Percentiles rank a stretch among this genome's conserved stretches.
These are phyloP conservation scores for Craterostigma plantagineum DNA, from an alignment of 257 asterid genomes.

Conservation along the genomic window DNA sequence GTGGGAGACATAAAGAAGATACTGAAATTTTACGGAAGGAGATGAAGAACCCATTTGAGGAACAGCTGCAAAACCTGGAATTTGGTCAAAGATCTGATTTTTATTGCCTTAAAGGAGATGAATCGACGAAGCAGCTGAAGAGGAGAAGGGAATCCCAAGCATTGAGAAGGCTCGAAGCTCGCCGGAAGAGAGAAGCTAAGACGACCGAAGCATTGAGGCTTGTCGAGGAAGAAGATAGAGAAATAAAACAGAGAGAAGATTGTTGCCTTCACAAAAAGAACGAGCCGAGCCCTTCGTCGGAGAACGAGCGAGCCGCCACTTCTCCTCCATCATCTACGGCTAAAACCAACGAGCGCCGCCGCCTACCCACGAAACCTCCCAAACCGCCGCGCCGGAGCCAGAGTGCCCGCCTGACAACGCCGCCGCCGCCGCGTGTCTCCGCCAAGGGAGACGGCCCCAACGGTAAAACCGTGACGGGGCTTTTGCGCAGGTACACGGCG, in stretches of 20 bases:
- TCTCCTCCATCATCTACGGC: not conserved
- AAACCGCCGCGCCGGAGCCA: constrained; percentile 6
- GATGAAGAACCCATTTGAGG: not conserved
- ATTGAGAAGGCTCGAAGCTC: constrained; percentile 24
- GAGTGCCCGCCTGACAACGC: constrained; percentile 32
- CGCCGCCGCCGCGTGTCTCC: constrained; percentile 48
- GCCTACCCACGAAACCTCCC: not conserved
- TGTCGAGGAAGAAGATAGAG: constrained; percentile 1
- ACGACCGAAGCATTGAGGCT: constrained; percentile 22
- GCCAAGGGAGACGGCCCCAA: constrained; percentile 56
- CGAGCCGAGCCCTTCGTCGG: too few species aligned
- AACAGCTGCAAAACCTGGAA: not conserved
- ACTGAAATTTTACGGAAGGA: constrained; percentile 3
- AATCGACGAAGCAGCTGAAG: constrained; percentile 11
- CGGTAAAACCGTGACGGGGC: constrained; percentile 47
- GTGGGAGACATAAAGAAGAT: constrained; percentile 25
- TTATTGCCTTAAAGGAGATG: constrained; percentile 5
- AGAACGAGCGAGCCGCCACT: too few species aligned
- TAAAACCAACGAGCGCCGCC: not conserved
- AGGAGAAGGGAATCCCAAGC: constrained; percentile 37
- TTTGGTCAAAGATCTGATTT: not conserved
- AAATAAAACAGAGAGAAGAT: not conserved
- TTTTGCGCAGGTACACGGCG: constrained; percentile 29
- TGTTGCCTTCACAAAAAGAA: too few species aligned
- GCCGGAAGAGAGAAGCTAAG: constrained; percentile 27